A percentile compares a stretch with the other conserved stretches of the same genome.
phyloP scores from a whole-genome alignment of 441 rosid genomes.

The Arabidopsis lyrata region DNA sequence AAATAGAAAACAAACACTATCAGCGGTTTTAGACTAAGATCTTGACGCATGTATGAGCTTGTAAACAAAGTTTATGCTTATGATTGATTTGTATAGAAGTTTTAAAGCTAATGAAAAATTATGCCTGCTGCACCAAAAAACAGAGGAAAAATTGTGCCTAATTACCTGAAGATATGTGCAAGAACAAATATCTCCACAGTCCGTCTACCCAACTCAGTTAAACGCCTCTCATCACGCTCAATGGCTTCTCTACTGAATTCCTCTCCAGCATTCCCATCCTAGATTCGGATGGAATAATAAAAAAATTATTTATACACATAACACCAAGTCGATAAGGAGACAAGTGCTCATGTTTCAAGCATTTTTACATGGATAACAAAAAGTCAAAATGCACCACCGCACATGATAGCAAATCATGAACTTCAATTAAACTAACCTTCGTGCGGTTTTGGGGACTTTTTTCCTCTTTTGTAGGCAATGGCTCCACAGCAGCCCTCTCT shows the following conservation, averaged over 20 bases:
- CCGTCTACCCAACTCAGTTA: constrained; percentile 92
- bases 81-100: constrained; percentile 4
- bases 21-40: constrained; percentile 20
- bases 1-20: constrained; percentile 29
- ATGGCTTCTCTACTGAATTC: constrained; percentile 79
- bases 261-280: constrained; percentile 85
- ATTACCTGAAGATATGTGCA: constrained; percentile 88
- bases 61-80: constrained; percentile 14
- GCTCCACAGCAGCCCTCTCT: constrained; percentile 85
- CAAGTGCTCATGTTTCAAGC: constrained; percentile 5
- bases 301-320: background rate
- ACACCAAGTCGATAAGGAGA: background rate
- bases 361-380: constrained; percentile 17
- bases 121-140: background rate
- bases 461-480: constrained; percentile 85
- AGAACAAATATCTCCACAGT: constrained; percentile 92
- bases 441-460: constrained; percentile 87
- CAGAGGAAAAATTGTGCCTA: too few relatives aligned
- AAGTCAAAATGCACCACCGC: constrained; percentile 6
- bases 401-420: constrained; percentile 20
- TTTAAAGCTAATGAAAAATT: background rate
- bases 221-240: constrained; percentile 90
- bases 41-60: constrained; percentile 15
- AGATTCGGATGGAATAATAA: constrained; percentile 34
- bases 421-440: constrained; percentile 57